These are phyloP conservation scores for Sindora glabra DNA, from an alignment of 306 rosid species.

Conservation along the genomic window DNA sequence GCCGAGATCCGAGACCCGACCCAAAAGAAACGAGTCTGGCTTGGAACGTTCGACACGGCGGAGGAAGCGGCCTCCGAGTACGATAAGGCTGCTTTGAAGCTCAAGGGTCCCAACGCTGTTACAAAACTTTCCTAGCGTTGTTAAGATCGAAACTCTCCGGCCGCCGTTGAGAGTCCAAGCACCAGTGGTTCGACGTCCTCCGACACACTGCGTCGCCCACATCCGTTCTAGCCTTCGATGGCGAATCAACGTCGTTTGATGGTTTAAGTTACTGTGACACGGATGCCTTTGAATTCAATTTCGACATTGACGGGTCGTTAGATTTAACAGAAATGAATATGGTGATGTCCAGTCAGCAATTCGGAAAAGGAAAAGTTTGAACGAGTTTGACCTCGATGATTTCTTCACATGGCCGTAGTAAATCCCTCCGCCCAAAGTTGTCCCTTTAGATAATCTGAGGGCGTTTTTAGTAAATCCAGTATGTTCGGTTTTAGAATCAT, in stretches of 20 bases:
- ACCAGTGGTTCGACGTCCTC: constrained; percentile 21
- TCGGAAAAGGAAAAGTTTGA: constrained; percentile 46
- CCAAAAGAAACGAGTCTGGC: constrained; percentile 60
- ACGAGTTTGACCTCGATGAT: constrained; percentile 62
- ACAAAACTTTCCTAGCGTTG: constrained; percentile 50
- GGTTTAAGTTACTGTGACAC: constrained; percentile 24
- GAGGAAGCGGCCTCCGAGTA: constrained; percentile 74
- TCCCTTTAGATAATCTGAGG: constrained; percentile 5
- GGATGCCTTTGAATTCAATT: constrained; percentile 42
- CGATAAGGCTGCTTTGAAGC: constrained; percentile 61
- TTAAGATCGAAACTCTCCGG: too few species aligned
- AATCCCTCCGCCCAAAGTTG: too few species aligned
- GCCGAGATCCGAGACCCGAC: constrained; percentile 83
- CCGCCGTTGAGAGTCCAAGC: neutral
- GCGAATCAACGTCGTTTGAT: constrained; percentile 13
- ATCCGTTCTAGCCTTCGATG: constrained; percentile 40
- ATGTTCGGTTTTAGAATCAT: too few species aligned
- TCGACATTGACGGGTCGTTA: constrained; percentile 40
- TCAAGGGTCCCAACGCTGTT: constrained; percentile 57
- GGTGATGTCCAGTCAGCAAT: constrained; percentile 24
- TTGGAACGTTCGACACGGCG: constrained; percentile 76
- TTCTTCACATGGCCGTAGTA: constrained; percentile 36
- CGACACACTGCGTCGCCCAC: constrained; percentile 46
- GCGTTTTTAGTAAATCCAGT: constrained; percentile 17
- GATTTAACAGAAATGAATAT: constrained; percentile 28